Conservation (phyloP, 1,284 basidiomycete species). For the Leccinum ponderosum region DNA sequence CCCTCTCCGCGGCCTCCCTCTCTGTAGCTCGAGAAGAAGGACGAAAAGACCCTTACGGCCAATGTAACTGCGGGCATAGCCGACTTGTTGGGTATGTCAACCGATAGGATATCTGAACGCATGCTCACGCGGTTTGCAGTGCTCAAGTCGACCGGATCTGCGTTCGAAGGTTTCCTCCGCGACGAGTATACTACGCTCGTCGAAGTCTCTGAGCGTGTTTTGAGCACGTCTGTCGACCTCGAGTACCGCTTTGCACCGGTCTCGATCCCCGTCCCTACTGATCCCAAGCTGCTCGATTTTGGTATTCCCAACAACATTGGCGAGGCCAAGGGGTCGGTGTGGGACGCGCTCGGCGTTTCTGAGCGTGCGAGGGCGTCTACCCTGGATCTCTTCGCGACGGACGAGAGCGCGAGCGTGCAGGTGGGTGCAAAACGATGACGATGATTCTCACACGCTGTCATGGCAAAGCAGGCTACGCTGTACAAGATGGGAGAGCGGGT, state of each 20-base stretch:
- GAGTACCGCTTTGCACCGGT: constrained; percentile 63
- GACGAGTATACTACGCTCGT: constrained; percentile 89
- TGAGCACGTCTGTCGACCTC: constrained; percentile 82
- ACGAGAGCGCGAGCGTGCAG: constrained; percentile 92
- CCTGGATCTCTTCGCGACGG: constrained; percentile 80
- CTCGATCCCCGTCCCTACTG: constrained; percentile 45
- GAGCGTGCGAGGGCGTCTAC: constrained; percentile 65
- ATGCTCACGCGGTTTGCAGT: constrained; percentile 47
- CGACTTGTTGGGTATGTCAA: constrained; percentile 71
- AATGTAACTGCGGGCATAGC: constrained; percentile 68
- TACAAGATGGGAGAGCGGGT: constrained; percentile 87
- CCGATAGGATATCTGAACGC: neutral
- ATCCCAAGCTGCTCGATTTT: constrained; percentile 51
- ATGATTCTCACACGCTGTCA: too few relatives aligned
- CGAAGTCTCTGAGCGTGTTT: constrained; percentile 84
- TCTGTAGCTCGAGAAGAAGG: constrained; percentile 57
- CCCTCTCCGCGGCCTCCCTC: neutral
- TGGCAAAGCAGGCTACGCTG: constrained; percentile 48
- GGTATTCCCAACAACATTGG: constrained; percentile 43
- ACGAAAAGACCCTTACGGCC: constrained; percentile 60
- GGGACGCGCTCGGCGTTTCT: constrained; percentile 62
- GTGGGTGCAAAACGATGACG: constrained; percentile 39
- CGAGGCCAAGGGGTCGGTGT: constrained; percentile 48
- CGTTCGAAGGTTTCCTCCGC: constrained; percentile 80
- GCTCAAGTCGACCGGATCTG: constrained; percentile 87